These are phyloP conservation scores for Monilinia vaccinii-corymbosi DNA, from an alignment of 2,329 filamentous ascomycete genomes.

Conservation along the genomic window DNA sequence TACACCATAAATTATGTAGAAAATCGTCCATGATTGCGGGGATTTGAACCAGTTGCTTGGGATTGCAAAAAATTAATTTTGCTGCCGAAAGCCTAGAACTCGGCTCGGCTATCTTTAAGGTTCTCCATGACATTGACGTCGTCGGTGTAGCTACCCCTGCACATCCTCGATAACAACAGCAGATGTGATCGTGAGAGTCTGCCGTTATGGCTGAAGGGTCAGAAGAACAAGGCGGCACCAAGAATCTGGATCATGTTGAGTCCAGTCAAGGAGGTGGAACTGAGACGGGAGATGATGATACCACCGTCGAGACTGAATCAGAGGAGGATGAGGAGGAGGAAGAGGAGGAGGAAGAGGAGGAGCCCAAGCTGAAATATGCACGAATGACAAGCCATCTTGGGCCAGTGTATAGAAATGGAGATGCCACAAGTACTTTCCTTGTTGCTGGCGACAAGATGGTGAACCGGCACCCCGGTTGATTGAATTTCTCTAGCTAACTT, in stretches of 20 bases:
- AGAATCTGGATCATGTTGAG: conserved; percentile 16
- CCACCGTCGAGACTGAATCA: conserved; percentile 33
- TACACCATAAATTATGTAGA: background rate
- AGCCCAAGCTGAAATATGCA: conserved; percentile 88
- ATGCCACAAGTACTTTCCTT: conserved; percentile 85
- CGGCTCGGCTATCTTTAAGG: background rate
- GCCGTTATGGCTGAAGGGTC: conserved; percentile 28
- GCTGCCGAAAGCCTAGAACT: conserved; percentile 11
- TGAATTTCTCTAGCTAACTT: conserved; percentile 26
- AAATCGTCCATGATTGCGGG: conserved; percentile 2
- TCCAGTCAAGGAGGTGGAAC: conserved; percentile 18
- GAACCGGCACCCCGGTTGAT: conserved; percentile 25
- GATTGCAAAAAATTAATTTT: background rate
- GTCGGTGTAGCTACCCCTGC: conserved; percentile 14
- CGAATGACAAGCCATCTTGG: conserved; percentile 73
- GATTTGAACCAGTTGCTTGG: background rate
- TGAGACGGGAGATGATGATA: conserved; percentile 16
- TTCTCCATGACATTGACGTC: conserved; percentile 21
- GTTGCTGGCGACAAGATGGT: conserved; percentile 97
- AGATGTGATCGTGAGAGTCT: conserved; percentile 26
- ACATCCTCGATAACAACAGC: conserved; percentile 18
- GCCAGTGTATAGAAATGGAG: conserved; percentile 83
- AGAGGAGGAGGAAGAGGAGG: conserved; percentile 77
- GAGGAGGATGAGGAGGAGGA: conserved; percentile 40
- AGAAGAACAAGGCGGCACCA: conserved; percentile 24